A percentile compares a stretch with the other conserved stretches of the same genome.
phyloP scores from a whole-genome alignment of 352 stramenopile genomes.

The Aphanomyces stellatus region DNA sequence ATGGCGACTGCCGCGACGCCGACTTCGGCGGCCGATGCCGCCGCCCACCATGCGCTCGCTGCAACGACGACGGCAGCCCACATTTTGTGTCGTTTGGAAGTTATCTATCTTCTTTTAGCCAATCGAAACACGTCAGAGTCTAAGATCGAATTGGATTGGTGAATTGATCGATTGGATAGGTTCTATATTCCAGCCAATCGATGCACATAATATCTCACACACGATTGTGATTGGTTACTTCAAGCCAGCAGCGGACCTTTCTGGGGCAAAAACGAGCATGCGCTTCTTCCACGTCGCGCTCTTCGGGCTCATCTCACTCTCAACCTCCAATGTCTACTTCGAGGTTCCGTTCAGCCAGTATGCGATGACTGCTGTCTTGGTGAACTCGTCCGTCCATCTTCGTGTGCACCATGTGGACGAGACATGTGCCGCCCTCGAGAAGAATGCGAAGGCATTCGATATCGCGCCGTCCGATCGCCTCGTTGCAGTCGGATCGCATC shows the following conservation, averaged over 20 bases:
- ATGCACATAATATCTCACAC: too few species aligned
- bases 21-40: neutral
- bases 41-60: neutral
- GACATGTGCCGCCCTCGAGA: neutral
- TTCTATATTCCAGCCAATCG: too few species aligned
- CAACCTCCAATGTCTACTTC: conserved; percentile 13
- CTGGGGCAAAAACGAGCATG: too few species aligned
- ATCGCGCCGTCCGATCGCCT: conserved; percentile 7
- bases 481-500: neutral
- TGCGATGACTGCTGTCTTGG: neutral
- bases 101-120: too few species aligned
- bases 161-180: too few species aligned
- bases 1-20: neutral
- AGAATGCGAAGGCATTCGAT: neutral
- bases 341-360: conserved; percentile 7
- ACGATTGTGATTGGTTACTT: too few species aligned
- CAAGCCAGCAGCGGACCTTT: too few species aligned
- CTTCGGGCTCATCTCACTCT: neutral
- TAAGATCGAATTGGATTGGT: too few species aligned
- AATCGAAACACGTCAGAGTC: too few species aligned
- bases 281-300: neutral
- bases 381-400: neutral
- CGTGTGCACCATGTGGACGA: neutral
- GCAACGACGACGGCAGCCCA: neutral
- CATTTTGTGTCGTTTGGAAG: too few species aligned